A percentile compares a stretch with the other conserved stretches of the same genome.
phyloP scores from a whole-genome alignment of 2,329 filamentous ascomycete genomes.

The Allantophomopsis lycopodina region DNA sequence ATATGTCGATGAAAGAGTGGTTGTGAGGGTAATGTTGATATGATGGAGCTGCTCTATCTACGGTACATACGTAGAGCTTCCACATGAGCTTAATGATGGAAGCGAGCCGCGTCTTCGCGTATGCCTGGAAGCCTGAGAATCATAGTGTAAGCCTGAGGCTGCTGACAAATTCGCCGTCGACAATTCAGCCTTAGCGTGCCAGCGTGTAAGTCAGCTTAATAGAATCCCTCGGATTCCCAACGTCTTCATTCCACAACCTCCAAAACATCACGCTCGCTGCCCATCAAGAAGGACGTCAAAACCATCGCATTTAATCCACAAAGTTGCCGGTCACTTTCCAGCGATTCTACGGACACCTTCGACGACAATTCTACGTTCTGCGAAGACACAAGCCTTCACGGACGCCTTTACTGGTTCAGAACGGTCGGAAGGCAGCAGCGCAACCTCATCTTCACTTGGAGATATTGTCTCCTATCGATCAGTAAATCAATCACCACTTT shows the following conservation, averaged over 20 bases:
- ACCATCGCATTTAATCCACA: constrained; percentile 16
- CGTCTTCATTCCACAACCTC: constrained; percentile 1
- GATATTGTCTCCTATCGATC: constrained; percentile 6
- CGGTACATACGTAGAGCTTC: too few species aligned
- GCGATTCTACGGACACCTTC: constrained; percentile 19
- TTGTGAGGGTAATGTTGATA: too few species aligned
- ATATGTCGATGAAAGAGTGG: too few species aligned
- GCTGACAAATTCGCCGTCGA: too few species aligned
- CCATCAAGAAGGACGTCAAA: constrained; percentile 16
- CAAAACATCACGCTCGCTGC: constrained; percentile 15
- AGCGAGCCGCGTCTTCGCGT: too few species aligned
- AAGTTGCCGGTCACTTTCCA: constrained; percentile 22
- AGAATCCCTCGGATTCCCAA: not conserved
- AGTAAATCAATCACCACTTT: constrained; percentile 2
- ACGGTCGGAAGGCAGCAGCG: constrained; percentile 15
- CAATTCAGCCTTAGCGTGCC: too few species aligned
- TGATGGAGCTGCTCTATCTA: too few species aligned
- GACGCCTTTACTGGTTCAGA: constrained; percentile 52
- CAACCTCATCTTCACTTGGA: constrained; percentile 5
- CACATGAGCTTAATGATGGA: too few species aligned
- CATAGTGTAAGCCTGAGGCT: too few species aligned
- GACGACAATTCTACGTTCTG: constrained; percentile 24
- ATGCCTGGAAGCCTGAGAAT: too few species aligned
- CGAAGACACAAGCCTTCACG: constrained; percentile 23
- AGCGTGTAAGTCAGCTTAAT: too few species aligned